Conservation (phyloP, 306 rosid genomes). For the Nissolia schottii region DNA sequence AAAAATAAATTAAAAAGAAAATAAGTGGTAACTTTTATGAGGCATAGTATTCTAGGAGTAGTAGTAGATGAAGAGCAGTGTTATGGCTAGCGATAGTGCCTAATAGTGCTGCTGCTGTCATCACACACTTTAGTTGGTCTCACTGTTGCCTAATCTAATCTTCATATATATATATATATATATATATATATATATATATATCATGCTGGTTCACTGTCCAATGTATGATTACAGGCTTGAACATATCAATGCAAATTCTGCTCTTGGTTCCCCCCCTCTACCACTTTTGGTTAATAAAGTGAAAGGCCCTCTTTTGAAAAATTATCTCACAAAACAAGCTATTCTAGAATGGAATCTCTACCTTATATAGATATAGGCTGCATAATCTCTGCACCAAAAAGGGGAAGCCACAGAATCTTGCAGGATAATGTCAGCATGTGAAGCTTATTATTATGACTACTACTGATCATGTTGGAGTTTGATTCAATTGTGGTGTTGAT, state of each 20-base stretch:
- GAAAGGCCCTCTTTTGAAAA: slow-evolving; percentile 24
- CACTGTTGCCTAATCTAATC: slow-evolving; percentile 36
- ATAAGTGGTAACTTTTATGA: slow-evolving; percentile 33
- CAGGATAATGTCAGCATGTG: slow-evolving; percentile 15
- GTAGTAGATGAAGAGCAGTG: slow-evolving; percentile 22
- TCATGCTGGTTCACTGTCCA: slow-evolving; percentile 32
- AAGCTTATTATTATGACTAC: background rate
- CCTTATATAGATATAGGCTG: slow-evolving; percentile 27
- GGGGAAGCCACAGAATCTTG: slow-evolving; percentile 31
- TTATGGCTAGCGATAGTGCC: background rate
- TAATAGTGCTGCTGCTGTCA: slow-evolving; percentile 36
- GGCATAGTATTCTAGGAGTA: slow-evolving; percentile 10
- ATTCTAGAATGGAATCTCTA: too few relatives aligned
- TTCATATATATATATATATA: too few relatives aligned
- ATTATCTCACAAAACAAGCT: slow-evolving; percentile 5
- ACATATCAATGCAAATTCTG: slow-evolving; percentile 34
- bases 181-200: too few relatives aligned
- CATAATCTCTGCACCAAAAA: slow-evolving; percentile 33
- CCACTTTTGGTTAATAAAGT: slow-evolving; percentile 31
- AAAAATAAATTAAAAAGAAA: too few relatives aligned
- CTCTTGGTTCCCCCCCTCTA: slow-evolving; percentile 30
- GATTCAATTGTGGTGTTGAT: background rate
- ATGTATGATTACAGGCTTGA: slow-evolving; percentile 36
- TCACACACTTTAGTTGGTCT: slow-evolving; percentile 37
- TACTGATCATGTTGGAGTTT: too few relatives aligned